Percentiles rank a stretch among this genome's conserved stretches.
phyloP scores from a whole-genome alignment of 192 early-diverging fungal genomes.

The Entomortierella chlamydospora region DNA sequence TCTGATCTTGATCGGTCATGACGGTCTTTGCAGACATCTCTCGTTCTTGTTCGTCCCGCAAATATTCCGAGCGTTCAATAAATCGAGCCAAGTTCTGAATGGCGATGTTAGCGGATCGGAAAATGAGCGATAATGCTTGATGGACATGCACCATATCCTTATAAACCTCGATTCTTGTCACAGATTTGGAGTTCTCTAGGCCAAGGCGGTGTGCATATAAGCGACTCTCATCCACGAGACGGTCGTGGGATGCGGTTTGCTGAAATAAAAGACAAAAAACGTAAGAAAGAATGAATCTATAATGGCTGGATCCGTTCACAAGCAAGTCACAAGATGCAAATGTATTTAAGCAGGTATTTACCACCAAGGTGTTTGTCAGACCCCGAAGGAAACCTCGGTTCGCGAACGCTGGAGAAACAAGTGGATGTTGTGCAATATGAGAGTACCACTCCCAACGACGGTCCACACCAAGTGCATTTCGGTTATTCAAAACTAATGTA shows the following conservation, averaged over 20 bases:
- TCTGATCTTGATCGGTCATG: too few species aligned
- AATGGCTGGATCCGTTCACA: too few species aligned
- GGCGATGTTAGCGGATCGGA: neutral
- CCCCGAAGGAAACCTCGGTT: constrained; percentile 6
- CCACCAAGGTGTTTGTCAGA: constrained; percentile 13
- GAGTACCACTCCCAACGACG: constrained; percentile 33
- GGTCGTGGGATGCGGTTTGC: constrained; percentile 42
- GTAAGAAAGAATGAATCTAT: neutral
- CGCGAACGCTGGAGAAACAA: constrained; percentile 11
- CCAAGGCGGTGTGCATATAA: constrained; percentile 41
- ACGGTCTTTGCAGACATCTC: too few species aligned
- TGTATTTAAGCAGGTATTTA: too few species aligned
- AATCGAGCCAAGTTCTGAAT: constrained; percentile 31
- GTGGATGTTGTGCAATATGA: constrained; percentile 26
- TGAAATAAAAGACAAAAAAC: neutral
- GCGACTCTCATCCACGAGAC: constrained; percentile 33
- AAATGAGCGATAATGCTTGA: constrained; percentile 21
- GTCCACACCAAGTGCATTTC: constrained; percentile 35
- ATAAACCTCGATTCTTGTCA: constrained; percentile 30
- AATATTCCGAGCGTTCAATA: constrained; percentile 15
- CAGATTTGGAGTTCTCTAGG: constrained; percentile 1
- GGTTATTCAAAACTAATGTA: constrained; percentile 10
- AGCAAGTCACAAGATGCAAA: too few species aligned
- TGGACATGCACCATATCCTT: constrained; percentile 44
- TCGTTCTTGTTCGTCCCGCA: neutral